These are phyloP conservation scores for Paspalum notatum DNA, from an alignment of 176 grass and related monocot genomes.

Conservation along the genomic window DNA sequence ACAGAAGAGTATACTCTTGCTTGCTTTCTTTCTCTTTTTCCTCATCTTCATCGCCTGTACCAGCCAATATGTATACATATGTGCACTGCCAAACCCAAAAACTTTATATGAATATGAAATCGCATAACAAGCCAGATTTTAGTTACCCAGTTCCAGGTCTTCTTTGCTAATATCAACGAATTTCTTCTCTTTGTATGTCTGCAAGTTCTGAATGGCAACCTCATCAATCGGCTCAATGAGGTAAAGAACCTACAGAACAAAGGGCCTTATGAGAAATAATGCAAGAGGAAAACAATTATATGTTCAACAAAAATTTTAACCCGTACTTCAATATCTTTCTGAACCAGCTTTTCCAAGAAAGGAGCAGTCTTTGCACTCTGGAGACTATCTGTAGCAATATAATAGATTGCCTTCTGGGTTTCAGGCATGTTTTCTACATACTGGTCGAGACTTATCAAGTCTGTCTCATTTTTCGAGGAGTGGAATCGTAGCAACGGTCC, in stretches of 20 bases:
- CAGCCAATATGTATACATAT: slow-evolving; percentile 23
- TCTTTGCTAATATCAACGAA: slow-evolving; percentile 95
- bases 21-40: slow-evolving; percentile 74
- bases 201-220: slow-evolving; percentile 94
- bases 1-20: slow-evolving; percentile 83
- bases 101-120: neutral
- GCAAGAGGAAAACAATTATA: neutral
- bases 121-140: neutral
- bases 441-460: slow-evolving; percentile 79
- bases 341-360: slow-evolving; percentile 84
- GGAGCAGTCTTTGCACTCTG: slow-evolving; percentile 86
- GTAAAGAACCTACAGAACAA: slow-evolving; percentile 68
- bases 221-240: slow-evolving; percentile 91
- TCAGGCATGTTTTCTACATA: slow-evolving; percentile 88
- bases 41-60: slow-evolving; percentile 74
- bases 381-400: slow-evolving; percentile 83
- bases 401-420: slow-evolving; percentile 87
- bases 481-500: slow-evolving; percentile 69
- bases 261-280: slow-evolving; percentile 13
- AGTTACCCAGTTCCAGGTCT: slow-evolving; percentile 78
- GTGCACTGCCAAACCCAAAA: neutral
- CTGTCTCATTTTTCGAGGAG: slow-evolving; percentile 76
- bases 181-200: slow-evolving; percentile 94
- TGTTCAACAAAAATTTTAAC: slow-evolving; percentile 2
- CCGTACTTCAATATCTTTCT: slow-evolving; percentile 84